These are phyloP conservation scores for Glaciozyma antarctica DNA, from an alignment of 768 basidiomycete genomes.

Conservation along the genomic window DNA sequence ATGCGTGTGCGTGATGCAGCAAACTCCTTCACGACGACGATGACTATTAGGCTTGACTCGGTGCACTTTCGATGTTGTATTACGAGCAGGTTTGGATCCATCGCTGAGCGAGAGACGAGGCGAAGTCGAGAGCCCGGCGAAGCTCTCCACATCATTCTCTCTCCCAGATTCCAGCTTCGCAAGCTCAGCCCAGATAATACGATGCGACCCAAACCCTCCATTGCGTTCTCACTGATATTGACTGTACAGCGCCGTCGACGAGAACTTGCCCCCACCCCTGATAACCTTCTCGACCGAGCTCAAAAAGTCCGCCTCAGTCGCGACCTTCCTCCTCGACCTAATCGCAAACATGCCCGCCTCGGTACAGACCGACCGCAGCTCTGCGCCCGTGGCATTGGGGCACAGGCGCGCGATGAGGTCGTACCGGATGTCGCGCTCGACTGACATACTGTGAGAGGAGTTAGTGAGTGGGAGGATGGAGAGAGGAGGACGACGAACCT, in stretches of 20 bases:
- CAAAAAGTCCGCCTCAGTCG: slow-evolving; percentile 93
- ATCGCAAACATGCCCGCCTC: slow-evolving; percentile 99
- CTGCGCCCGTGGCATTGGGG: slow-evolving; percentile 98
- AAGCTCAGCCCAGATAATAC: no score
- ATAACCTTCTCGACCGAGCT: slow-evolving; percentile 93
- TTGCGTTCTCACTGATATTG: background rate
- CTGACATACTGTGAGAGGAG: slow-evolving; percentile 56
- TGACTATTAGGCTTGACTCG: no score
- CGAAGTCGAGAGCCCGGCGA: no score
- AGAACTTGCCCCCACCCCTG: slow-evolving; percentile 95
- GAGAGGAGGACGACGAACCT: slow-evolving; percentile 44
- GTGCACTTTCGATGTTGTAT: no score
- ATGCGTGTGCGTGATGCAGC: no score
- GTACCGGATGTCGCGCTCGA: slow-evolving; percentile 92
- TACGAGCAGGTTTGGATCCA: no score
- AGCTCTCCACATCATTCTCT: no score
- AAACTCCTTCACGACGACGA: no score
- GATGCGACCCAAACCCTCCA: no score
- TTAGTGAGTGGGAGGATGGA: background rate
- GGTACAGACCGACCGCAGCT: slow-evolving; percentile 89
- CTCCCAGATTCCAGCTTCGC: no score
- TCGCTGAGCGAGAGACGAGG: no score
- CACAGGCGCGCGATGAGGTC: slow-evolving; percentile 94
- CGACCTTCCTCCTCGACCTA: slow-evolving; percentile 87
- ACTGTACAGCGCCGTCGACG: slow-evolving; percentile 53